Evolutionary conservation across 257 asterid genomes (phyloP).

Genomic region (Vinca minor): DNA sequence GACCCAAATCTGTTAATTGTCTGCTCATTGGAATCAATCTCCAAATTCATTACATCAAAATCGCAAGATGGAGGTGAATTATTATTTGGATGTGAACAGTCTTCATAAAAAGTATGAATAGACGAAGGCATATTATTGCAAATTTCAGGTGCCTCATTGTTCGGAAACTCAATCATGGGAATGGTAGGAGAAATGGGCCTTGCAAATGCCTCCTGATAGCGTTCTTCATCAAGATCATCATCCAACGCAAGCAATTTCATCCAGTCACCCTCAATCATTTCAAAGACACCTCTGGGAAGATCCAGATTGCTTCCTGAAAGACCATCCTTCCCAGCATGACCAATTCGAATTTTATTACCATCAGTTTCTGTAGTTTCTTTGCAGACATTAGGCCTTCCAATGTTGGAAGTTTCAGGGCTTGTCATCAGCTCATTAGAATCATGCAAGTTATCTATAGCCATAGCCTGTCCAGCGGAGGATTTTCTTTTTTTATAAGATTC

Average conservation of each 20-base stretch:
- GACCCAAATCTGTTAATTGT: conserved; percentile 17
- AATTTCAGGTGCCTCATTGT: conserved; percentile 26
- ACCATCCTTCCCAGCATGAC: conserved; percentile 22
- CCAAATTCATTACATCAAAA: conserved; percentile 28
- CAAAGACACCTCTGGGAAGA: conserved; percentile 25
- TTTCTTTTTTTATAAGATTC: conserved; percentile 59
- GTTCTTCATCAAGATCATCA: conserved; percentile 46
- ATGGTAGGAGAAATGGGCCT: conserved; percentile 68
- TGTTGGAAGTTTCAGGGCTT: conserved; percentile 15
- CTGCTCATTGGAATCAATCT: conserved; percentile 29
- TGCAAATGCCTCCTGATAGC: conserved; percentile 54
- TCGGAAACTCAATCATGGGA: conserved; percentile 41
- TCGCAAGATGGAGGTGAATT: conserved; percentile 22
- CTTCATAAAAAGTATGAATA: conserved; percentile 18
- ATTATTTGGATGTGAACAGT: conserved; percentile 18
- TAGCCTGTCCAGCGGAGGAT: conserved; percentile 29
- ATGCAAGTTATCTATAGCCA: conserved; percentile 15
- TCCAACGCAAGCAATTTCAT: conserved; percentile 75
- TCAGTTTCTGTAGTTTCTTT: conserved; percentile 23
- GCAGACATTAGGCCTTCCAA: conserved; percentile 25
- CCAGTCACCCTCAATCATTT: conserved; percentile 28
- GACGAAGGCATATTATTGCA: conserved; percentile 22
- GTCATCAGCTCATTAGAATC: conserved; percentile 22
- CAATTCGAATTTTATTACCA: conserved; percentile 17
- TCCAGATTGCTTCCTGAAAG: conserved; percentile 11